Evolutionary conservation across 148 eudicot species (phyloP), one percentile per base, ranked within the genome.

Genomic region (Camellia sinensis): DNA sequence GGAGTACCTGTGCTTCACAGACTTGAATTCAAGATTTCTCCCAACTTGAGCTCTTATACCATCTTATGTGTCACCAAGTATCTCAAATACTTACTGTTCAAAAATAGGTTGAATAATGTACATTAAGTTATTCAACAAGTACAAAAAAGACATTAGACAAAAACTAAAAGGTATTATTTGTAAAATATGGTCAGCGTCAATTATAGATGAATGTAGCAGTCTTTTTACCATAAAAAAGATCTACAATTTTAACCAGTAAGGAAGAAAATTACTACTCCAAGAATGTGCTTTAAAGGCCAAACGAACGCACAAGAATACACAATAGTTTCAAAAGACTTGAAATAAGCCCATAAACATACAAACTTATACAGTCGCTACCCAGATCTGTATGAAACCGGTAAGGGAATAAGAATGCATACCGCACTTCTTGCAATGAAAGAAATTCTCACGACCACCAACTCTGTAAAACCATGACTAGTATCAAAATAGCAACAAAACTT

Each of bases 391-490:
- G 29, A 21, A 77, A 62, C 66, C 77, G 62, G 53, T 10, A 82
- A 78, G 64, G 79, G 54, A 79, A 21, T 54, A 56, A 22, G 77
- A 84, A 61, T 48, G 56, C 98, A 81, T 88, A 93, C 98, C 97
- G 78, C 98, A 95, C 77, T 93, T 95, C 41, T 80, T 87, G 92
- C 98, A 95, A 79, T 95, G 98, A 82, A 93, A 95, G 88, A 82
- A 95, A 63, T 88, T 95, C 12, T 90, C 93, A 44, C 91, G 96
- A 66, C 98, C 98, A 75, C 98, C 97, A 53, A 95, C 98, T 88
- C 98, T 95, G 94, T 22, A 81, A 79, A 83, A 85, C 21, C 40
- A 45, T 64, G 48, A 75, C 70, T 67, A 29, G 71, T 75, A 48
- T 60, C 65, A 78, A 13, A 69, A 65, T 21, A 13, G 78, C 22